Percentiles rank a stretch among this genome's conserved stretches.
Evolutionary conservation across 345 rosid species (phyloP).

Genomic region (Lagerstroemia speciosa): DNA sequence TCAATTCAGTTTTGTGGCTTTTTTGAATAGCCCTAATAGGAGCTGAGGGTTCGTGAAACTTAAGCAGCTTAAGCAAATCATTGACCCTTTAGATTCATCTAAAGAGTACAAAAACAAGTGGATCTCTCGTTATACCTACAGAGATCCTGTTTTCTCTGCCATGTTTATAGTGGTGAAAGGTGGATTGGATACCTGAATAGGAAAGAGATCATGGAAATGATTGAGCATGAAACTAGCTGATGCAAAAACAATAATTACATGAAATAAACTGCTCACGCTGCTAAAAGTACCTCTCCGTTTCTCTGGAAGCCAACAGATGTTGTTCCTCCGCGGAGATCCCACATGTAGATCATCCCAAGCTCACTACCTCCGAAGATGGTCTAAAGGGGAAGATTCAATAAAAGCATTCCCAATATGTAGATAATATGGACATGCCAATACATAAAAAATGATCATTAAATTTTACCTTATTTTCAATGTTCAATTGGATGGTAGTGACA

Average conservation of each 20-base stretch:
- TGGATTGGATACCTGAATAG: conserved; percentile 37
- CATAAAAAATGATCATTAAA: not conserved
- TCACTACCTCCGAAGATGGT: conserved; percentile 67
- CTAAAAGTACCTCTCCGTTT: conserved; percentile 41
- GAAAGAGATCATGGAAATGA: not conserved
- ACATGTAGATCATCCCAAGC: conserved; percentile 53
- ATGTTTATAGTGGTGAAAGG: conserved; percentile 55
- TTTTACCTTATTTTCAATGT: conserved; percentile 63
- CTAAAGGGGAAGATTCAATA: conserved; percentile 22
- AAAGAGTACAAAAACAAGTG: not conserved
- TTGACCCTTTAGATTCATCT: not conserved
- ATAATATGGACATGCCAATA: not conserved
- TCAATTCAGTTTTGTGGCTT: too few species aligned
- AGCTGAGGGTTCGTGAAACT: not conserved
- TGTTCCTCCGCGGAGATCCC: conserved; percentile 95
- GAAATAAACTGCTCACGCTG: too few species aligned
- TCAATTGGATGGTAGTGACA: conserved; percentile 53
- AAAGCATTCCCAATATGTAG: not conserved
- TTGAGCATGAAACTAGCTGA: not conserved
- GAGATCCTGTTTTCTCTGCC: conserved; percentile 49
- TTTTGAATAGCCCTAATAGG: too few species aligned
- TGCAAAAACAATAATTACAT: too few species aligned
- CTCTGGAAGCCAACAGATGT: conserved; percentile 52
- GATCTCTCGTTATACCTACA: conserved; percentile 29
- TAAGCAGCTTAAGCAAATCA: not conserved